A percentile compares a stretch with the other conserved stretches of the same genome.
Evolutionary conservation across 2,329 filamentous ascomycete genomes (phyloP).

Genomic region (Cladobotryum protrusum): DNA sequence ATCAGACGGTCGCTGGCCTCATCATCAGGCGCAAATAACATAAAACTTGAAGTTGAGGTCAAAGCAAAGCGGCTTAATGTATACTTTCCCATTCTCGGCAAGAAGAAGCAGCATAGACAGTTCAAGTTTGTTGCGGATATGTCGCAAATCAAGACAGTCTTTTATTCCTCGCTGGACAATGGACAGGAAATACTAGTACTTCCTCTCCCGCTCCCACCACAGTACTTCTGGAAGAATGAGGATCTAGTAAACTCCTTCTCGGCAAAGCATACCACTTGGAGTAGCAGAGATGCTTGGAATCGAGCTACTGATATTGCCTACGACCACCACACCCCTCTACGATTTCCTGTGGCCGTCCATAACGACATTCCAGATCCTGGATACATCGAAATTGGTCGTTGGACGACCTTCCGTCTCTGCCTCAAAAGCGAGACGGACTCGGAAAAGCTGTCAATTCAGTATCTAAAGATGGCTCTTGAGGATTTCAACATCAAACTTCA

Average conservation of each 20-base stretch:
- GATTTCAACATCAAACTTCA: constrained; percentile 66
- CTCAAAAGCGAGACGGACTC: constrained; percentile 25
- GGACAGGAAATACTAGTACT: constrained; percentile 38
- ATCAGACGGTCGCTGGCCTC: constrained; percentile 40
- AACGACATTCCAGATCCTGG: neutral
- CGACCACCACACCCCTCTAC: constrained; percentile 24
- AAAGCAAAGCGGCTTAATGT: constrained; percentile 22
- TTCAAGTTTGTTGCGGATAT: constrained; percentile 43
- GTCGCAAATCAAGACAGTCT: constrained; percentile 38
- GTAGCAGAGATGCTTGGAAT: constrained; percentile 39
- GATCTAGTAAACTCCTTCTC: constrained; percentile 28
- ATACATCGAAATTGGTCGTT: constrained; percentile 44
- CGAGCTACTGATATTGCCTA: constrained; percentile 42
- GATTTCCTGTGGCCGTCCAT: constrained; percentile 13
- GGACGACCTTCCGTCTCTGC: constrained; percentile 49
- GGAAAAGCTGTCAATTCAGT: constrained; percentile 28
- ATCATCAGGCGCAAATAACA: neutral
- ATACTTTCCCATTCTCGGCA: constrained; percentile 23
- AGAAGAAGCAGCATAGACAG: constrained; percentile 14
- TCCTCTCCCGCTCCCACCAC: constrained; percentile 41
- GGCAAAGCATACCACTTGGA: constrained; percentile 31
- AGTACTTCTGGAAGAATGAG: constrained; percentile 37
- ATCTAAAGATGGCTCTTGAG: constrained; percentile 49
- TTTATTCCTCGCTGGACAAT: constrained; percentile 23
- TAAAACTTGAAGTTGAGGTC: constrained; percentile 28